Evolutionary conservation across 257 asterid species (phyloP), one percentile per base, ranked within the genome.

Genomic region (Solanum lycopersicoides): DNA sequence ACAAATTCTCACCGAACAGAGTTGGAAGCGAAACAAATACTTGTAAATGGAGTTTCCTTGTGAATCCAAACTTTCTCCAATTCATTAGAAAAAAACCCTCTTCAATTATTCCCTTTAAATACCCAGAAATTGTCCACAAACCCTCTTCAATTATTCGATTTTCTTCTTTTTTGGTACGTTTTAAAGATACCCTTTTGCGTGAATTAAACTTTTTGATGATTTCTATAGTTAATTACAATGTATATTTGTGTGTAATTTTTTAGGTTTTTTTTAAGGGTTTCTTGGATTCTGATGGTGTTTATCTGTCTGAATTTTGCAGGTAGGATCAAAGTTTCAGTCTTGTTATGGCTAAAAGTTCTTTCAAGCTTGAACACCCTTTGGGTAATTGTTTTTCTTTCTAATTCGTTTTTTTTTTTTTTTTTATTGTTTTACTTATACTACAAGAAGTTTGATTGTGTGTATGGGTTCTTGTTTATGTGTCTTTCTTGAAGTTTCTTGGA

Each of bases 281-380:
- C 63, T 86, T 53, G 41, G 83, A 77, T 80, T 71, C 83, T 91
- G 88, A 91, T 92, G 93, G 34, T 91, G 87, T 88, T 89, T 87
- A 37, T 72, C 18, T 92, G 93, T 85, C 53, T 92, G 87, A 91
- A 89, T 84, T 88, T 90, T 86, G 91, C 93, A 91, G 93, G 75
- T 87, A 71, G 44, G 89, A 87, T 87, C 91, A 72, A 87, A 87
- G 86, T 50, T 84, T 83, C 89, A 90, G 75, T 73, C 88, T 68
- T 85, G 32, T 90, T 86, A 91, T 93, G 96, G 93, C 93, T 44
- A 92, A 90, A 86, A 89, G 91, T 87, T 91, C 94, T 9, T 93
- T 92, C 92, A 91, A 92, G 89, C 88, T 89, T 53, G 95, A 91
- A 28, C 89, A 89, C 82, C 91, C 96, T 63, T 85, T 93, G 86